phyloP scores from a whole-genome alignment of 257 asterid species.

The Verbascum thapsus region DNA sequence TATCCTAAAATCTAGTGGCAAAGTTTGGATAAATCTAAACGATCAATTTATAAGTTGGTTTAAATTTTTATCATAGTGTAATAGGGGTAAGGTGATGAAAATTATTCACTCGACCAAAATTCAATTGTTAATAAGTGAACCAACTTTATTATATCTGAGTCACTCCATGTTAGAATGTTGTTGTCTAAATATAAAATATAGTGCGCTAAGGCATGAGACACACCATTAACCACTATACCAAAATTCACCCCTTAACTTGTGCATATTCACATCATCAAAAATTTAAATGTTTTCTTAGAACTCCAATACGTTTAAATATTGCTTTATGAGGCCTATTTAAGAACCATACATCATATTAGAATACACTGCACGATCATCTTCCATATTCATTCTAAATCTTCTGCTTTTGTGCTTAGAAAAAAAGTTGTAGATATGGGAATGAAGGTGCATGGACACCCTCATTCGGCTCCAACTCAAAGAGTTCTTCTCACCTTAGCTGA shows the following conservation, averaged over 20 bases:
- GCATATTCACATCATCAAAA: neutral
- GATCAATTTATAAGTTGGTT: too few relatives aligned
- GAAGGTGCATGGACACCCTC: conserved; percentile 43
- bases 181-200: neutral
- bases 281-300: neutral
- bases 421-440: conserved; percentile 36
- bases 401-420: neutral
- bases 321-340: neutral
- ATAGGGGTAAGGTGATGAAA: too few relatives aligned
- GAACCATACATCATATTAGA: neutral
- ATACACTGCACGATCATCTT: neutral
- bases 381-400: neutral
- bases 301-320: neutral
- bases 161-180: too few relatives aligned
- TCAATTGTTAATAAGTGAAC: too few relatives aligned
- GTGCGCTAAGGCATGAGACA: neutral
- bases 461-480: conserved; percentile 41
- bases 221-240: neutral
- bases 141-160: too few relatives aligned
- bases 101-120: too few relatives aligned
- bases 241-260: neutral
- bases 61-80: too few relatives aligned
- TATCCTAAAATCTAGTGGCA: too few relatives aligned
- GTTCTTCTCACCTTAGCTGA: conserved; percentile 43
- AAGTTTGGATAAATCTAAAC: too few relatives aligned